Evolutionary conservation across 805 yeast species (phyloP).

Genomic region (Sungouiella blattae): DNA sequence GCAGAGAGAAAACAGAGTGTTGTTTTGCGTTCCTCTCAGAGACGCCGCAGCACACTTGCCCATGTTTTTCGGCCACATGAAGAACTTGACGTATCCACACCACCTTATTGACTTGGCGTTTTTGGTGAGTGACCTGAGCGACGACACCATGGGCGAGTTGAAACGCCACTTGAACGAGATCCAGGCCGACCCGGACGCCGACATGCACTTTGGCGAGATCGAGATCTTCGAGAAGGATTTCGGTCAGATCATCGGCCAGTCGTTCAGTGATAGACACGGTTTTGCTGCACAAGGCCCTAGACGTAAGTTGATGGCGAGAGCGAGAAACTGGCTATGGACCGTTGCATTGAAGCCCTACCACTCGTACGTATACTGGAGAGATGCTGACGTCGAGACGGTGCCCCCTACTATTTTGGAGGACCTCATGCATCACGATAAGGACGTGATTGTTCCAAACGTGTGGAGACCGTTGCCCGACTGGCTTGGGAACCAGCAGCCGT

Average conservation of each 20-base stretch:
- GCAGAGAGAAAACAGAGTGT: constrained; percentile 72
- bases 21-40: constrained; percentile 85
- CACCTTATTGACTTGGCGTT: constrained; percentile 78
- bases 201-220: constrained; percentile 74
- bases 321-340: constrained; percentile 89
- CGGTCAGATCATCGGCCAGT: constrained; percentile 91
- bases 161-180: constrained; percentile 53
- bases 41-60: constrained; percentile 90
- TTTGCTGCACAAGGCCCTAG: constrained; percentile 95
- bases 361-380: constrained; percentile 96
- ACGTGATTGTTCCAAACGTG: constrained; percentile 91
- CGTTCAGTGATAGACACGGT: constrained; percentile 90
- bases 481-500: constrained; percentile 82
- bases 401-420: constrained; percentile 86
- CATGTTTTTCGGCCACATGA: constrained; percentile 82
- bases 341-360: constrained; percentile 89
- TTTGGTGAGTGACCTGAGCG: constrained; percentile 85
- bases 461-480: constrained; percentile 90
- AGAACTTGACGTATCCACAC: constrained; percentile 81
- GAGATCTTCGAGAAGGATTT: constrained; percentile 90
- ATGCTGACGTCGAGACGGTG: constrained; percentile 92
- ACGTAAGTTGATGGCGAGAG: constrained; percentile 91
- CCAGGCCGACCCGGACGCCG: constrained; percentile 61
- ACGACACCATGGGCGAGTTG: constrained; percentile 75
- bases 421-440: constrained; percentile 85